Evolutionary conservation across 179 eudicot genomes (phyloP).

Genomic region (Patellifolia procumbens): DNA sequence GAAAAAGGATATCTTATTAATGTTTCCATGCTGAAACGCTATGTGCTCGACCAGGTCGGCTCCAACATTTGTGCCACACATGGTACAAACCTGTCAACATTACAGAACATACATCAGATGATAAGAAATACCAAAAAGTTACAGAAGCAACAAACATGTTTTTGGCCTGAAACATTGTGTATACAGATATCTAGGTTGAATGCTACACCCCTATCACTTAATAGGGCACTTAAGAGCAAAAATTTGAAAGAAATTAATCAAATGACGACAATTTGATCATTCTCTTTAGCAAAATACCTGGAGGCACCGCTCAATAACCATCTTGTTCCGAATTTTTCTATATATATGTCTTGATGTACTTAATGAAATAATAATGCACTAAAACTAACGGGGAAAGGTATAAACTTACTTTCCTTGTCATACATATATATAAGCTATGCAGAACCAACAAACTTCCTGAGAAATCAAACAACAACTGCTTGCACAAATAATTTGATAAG

Average conservation of each 20-base stretch:
- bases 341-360: neutral
- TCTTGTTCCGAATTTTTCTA: neutral
- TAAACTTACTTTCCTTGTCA: neutral
- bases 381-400: neutral
- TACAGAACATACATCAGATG: neutral
- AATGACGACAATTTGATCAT: neutral
- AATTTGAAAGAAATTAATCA: neutral
- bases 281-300: neutral
- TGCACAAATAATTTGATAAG: too few relatives aligned
- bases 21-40: slow-evolving; percentile 47
- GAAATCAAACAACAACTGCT: neutral
- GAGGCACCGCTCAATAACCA: neutral
- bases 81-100: slow-evolving; percentile 53
- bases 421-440: too few relatives aligned
- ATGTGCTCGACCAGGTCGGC: slow-evolving; percentile 53
- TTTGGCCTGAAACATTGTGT: too few relatives aligned
- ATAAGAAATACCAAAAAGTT: neutral
- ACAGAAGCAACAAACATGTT: neutral
- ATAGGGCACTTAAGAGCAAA: neutral
- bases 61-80: slow-evolving; percentile 48
- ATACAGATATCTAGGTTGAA: neutral
- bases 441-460: too few relatives aligned
- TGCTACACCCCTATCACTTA: neutral
- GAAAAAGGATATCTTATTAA: too few relatives aligned
- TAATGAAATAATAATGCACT: too few relatives aligned